These are phyloP conservation scores for Penicillium maclennaniae DNA, from an alignment of 495 filamentous ascomycete genomes.

Conservation along the genomic window DNA sequence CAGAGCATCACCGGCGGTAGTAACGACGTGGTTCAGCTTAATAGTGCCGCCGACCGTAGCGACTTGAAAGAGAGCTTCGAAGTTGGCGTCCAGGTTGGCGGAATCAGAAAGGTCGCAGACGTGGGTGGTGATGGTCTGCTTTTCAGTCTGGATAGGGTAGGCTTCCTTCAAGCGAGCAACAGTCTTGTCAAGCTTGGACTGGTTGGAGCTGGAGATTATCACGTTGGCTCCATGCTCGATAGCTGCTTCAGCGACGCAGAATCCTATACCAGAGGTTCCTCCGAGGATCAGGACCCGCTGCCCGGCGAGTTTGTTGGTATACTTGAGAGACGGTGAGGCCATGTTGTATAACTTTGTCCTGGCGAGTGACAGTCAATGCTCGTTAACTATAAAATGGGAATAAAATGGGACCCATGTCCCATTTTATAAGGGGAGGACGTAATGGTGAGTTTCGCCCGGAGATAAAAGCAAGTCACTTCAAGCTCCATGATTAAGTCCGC, in stretches of 20 bases:
- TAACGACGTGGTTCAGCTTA: slow-evolving; percentile 57
- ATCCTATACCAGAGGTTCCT: slow-evolving; percentile 54
- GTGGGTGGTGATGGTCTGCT: slow-evolving; percentile 7
- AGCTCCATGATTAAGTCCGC: background rate
- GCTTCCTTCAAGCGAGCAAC: slow-evolving; percentile 36
- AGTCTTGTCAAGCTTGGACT: slow-evolving; percentile 38
- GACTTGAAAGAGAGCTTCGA: slow-evolving; percentile 46
- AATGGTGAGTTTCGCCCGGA: background rate
- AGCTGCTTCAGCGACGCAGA: slow-evolving; percentile 48
- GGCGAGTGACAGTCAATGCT: background rate
- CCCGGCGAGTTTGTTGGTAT: slow-evolving; percentile 16
- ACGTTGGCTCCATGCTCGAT: slow-evolving; percentile 50
- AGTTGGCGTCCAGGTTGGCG: slow-evolving; percentile 35
- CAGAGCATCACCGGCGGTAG: slow-evolving; percentile 52
- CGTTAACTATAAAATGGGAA: too few species aligned
- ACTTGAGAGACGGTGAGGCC: slow-evolving; percentile 11
- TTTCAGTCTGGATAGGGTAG: slow-evolving; percentile 26
- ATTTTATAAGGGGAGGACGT: background rate
- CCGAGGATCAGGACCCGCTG: slow-evolving; percentile 50
- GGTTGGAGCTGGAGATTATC: slow-evolving; percentile 52
- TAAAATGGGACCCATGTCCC: too few species aligned
- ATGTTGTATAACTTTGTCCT: background rate
- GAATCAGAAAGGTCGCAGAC: slow-evolving; percentile 47
- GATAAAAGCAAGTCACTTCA: background rate
- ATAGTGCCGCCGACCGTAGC: slow-evolving; percentile 17